Conservation (phyloP, 306 rosid species). For the Fragaria iinumae region DNA sequence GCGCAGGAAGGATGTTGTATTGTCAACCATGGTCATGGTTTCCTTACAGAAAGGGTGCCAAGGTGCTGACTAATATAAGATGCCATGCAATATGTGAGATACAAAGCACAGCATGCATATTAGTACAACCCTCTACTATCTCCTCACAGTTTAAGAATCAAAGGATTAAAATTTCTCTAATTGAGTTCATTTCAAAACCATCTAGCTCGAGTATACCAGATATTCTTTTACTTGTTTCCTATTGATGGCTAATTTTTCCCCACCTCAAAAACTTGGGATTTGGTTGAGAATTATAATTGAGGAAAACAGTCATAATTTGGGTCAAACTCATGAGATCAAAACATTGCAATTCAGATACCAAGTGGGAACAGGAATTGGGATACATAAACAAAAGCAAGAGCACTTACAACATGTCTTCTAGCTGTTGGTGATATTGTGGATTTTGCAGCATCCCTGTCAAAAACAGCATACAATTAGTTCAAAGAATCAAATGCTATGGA, state of each 20-base stretch:
- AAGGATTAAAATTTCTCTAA: neutral
- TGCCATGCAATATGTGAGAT: neutral
- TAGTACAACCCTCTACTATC: neutral
- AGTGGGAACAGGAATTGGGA: neutral
- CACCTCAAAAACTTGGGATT: neutral
- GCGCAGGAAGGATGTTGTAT: neutral
- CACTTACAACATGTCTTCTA: conserved; percentile 94
- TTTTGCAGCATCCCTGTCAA: conserved; percentile 89
- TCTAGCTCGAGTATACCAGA: neutral
- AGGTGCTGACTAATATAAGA: neutral
- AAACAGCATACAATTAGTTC: conserved; percentile 8
- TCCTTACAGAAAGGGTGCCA: neutral
- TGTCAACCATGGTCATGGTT: conserved; percentile 4
- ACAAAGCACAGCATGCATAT: neutral
- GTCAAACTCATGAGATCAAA: neutral
- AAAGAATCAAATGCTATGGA: neutral
- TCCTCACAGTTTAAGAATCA: neutral
- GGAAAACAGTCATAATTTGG: neutral
- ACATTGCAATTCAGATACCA: neutral
- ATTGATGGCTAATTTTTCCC: neutral
- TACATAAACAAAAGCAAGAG: neutral
- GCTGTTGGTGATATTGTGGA: conserved; percentile 92
- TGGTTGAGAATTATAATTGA: neutral
- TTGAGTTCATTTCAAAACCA: neutral
- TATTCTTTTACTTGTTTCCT: neutral